These are phyloP conservation scores for Cryomyces antarcticus DNA, from an alignment of 495 filamentous ascomycete genomes.

Conservation along the genomic window DNA sequence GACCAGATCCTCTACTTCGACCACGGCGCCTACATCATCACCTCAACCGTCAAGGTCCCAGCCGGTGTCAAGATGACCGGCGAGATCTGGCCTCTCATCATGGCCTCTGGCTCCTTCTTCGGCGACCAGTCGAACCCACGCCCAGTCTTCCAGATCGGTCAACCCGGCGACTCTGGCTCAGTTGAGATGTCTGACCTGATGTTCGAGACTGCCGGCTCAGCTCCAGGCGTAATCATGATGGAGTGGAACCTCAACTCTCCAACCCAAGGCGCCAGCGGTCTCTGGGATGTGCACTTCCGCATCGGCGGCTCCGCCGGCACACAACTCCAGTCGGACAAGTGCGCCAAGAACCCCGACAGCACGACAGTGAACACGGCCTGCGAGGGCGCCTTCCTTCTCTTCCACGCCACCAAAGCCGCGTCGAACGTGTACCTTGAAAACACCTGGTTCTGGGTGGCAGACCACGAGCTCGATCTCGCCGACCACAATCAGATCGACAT, in stretches of 20 bases:
- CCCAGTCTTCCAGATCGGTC: slow-evolving; percentile 44
- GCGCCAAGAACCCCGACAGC: slow-evolving; percentile 13
- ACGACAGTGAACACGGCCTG: slow-evolving; percentile 20
- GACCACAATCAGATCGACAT: slow-evolving; percentile 21
- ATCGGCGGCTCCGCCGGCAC: slow-evolving; percentile 25
- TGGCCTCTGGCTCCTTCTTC: slow-evolving; percentile 39
- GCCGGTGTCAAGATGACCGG: slow-evolving; percentile 18
- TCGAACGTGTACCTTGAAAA: slow-evolving; percentile 21
- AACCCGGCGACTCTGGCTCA: slow-evolving; percentile 27
- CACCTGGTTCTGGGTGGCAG: slow-evolving; percentile 23
- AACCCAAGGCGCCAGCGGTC: slow-evolving; percentile 18
- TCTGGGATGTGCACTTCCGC: slow-evolving; percentile 28
- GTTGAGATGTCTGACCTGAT: slow-evolving; percentile 42
- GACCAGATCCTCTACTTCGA: slow-evolving; percentile 28
- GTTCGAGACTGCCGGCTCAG: slow-evolving; percentile 37
- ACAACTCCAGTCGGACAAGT: slow-evolving; percentile 20
- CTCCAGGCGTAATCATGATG: slow-evolving; percentile 51
- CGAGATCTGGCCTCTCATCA: slow-evolving; percentile 41
- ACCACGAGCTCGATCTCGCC: slow-evolving; percentile 21
- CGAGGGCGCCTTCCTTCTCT: slow-evolving; percentile 21
- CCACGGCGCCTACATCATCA: slow-evolving; percentile 21
- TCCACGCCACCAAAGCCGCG: slow-evolving; percentile 15
- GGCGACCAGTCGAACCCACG: slow-evolving; percentile 38
- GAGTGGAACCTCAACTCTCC: slow-evolving; percentile 44
- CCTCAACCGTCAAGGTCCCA: slow-evolving; percentile 19